Conservation (phyloP, 2,329 filamentous ascomycete genomes). For the Leptographium procerum region DNA sequence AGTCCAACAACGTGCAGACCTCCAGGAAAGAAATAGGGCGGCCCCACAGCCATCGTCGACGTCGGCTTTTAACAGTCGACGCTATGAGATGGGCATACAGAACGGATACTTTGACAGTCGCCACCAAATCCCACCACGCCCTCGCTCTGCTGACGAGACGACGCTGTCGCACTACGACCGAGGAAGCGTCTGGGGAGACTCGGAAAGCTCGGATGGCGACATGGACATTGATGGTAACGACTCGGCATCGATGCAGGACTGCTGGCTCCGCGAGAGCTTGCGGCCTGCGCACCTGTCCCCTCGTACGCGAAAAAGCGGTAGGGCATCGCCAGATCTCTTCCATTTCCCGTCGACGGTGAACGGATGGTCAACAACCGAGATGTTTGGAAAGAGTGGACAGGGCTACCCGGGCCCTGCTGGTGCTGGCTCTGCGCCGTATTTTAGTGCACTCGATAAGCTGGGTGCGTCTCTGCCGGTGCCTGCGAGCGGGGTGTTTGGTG, state of each 20-base stretch:
- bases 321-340: slow-evolving; percentile 41
- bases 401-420: slow-evolving; percentile 17
- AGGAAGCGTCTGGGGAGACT: slow-evolving; percentile 30
- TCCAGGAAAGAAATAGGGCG: background rate
- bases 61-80: slow-evolving; percentile 21
- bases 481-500: slow-evolving; percentile 24
- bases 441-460: slow-evolving; percentile 29
- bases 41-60: slow-evolving; percentile 19
- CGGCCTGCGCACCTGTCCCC: slow-evolving; percentile 24
- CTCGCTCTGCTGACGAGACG: slow-evolving; percentile 36
- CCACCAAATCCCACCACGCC: slow-evolving; percentile 25
- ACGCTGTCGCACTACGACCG: slow-evolving; percentile 24
- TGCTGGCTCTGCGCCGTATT: slow-evolving; percentile 19
- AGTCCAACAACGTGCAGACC: slow-evolving; percentile 8
- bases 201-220: slow-evolving; percentile 26
- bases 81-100: slow-evolving; percentile 13
- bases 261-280: slow-evolving; percentile 45
- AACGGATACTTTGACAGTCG: slow-evolving; percentile 19
- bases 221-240: slow-evolving; percentile 28
- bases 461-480: slow-evolving; percentile 34
- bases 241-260: slow-evolving; percentile 41
- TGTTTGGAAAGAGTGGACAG: slow-evolving; percentile 31
- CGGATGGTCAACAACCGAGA: slow-evolving; percentile 35
- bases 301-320: slow-evolving; percentile 8
- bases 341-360: slow-evolving; percentile 31